Conservation (phyloP, 2,329 filamentous ascomycete species). For the Bipolaris victoriae region DNA sequence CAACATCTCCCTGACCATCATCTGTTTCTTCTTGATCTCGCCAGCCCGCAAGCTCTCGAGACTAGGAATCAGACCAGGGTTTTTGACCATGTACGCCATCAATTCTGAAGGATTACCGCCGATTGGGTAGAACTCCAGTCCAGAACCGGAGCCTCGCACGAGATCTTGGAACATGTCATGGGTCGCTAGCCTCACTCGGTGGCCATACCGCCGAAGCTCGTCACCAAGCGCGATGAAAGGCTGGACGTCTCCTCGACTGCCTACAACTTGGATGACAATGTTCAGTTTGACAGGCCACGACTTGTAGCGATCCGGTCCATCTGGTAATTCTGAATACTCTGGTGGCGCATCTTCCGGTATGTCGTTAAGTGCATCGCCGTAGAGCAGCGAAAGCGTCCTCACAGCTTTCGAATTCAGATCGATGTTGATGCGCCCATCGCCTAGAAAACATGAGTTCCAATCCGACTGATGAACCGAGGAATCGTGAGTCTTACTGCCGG, state of each 20-base stretch:
- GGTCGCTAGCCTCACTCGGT: conserved; percentile 37
- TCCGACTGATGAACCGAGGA: not conserved
- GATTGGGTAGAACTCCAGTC: conserved; percentile 46
- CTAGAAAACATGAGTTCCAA: not conserved
- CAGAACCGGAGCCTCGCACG: conserved; percentile 23
- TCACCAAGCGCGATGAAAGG: conserved; percentile 65
- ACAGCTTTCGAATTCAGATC: conserved; percentile 10
- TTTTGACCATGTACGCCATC: conserved; percentile 60
- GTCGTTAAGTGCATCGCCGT: not conserved
- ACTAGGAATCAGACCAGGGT: conserved; percentile 49
- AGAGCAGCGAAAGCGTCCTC: conserved; percentile 6
- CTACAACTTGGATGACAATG: conserved; percentile 63
- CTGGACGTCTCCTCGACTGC: conserved; percentile 62
- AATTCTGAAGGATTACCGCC: conserved; percentile 47
- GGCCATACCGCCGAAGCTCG: conserved; percentile 48
- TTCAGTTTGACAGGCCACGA: conserved; percentile 46
- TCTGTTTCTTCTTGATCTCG: conserved; percentile 42
- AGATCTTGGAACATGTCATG: conserved; percentile 25
- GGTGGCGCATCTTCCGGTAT: not conserved
- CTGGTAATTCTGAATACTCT: not conserved
- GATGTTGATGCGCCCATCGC: conserved; percentile 15
- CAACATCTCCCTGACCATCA: conserved; percentile 33
- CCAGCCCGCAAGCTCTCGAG: conserved; percentile 32
- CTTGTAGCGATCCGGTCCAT: not conserved
- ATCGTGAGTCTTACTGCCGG: not conserved